Conservation (phyloP, 208 protist species). For the Crithidia acanthocephali region DNA sequence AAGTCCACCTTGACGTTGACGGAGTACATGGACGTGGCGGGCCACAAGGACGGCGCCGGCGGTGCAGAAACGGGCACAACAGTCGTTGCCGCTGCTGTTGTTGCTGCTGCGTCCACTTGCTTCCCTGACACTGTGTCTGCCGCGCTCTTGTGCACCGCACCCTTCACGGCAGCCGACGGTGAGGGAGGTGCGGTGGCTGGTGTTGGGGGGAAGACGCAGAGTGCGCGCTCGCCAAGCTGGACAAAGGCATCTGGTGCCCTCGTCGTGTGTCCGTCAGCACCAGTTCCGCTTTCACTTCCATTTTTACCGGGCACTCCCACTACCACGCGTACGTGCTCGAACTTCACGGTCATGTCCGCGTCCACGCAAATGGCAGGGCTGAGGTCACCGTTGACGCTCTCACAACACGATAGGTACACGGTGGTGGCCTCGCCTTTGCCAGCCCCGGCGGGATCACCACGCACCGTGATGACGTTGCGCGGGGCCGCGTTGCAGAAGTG, state of each 20-base stretch:
- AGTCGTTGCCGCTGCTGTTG: too few species aligned
- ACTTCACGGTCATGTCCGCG: slow-evolving; percentile 31
- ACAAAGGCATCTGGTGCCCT: slow-evolving; percentile 12
- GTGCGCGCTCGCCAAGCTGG: slow-evolving; percentile 25
- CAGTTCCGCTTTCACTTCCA: too few species aligned
- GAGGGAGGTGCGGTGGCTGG: not conserved
- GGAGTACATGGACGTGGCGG: slow-evolving; percentile 4
- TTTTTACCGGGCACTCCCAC: not conserved
- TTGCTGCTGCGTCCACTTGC: not conserved
- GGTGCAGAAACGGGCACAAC: not conserved
- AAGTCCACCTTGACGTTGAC: slow-evolving; percentile 20
- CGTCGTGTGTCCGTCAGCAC: not conserved
- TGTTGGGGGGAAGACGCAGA: slow-evolving; percentile 27
- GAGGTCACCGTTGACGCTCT: slow-evolving; percentile 23
- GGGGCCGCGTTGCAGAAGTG: slow-evolving; percentile 21
- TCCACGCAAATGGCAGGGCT: slow-evolving; percentile 29
- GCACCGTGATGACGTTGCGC: slow-evolving; percentile 35
- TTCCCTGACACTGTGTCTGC: not conserved
- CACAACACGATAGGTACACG: slow-evolving; percentile 14
- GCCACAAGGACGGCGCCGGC: not conserved
- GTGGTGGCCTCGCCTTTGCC: not conserved
- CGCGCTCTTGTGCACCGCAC: not conserved
- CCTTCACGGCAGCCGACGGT: not conserved
- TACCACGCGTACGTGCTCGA: slow-evolving; percentile 25
- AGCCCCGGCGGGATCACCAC: not conserved